These are phyloP conservation scores for Barnettozyma populi DNA, from an alignment of 805 yeast genomes.

Conservation along the genomic window DNA sequence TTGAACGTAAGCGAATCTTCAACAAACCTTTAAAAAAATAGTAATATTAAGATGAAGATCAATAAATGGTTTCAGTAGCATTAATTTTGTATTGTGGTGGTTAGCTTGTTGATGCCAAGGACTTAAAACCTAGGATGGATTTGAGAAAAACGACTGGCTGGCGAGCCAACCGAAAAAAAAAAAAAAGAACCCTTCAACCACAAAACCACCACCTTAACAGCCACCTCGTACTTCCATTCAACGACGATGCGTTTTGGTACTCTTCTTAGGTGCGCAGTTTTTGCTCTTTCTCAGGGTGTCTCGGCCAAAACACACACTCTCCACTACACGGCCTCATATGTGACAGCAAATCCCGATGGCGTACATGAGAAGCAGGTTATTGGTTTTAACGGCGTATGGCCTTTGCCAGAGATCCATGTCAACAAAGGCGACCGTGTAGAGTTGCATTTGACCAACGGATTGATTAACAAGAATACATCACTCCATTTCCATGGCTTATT, in stretches of 20 bases:
- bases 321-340: slow-evolving; percentile 55
- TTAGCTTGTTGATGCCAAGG: too few relatives aligned
- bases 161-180: neutral
- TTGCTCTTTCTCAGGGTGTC: slow-evolving; percentile 5
- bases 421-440: slow-evolving; percentile 58
- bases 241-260: neutral
- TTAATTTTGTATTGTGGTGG: too few relatives aligned
- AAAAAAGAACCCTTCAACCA: neutral
- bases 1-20: neutral
- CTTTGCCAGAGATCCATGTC: slow-evolving; percentile 63
- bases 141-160: neutral
- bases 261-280: neutral
- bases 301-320: slow-evolving; percentile 43
- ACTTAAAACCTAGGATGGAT: too few relatives aligned
- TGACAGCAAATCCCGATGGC: slow-evolving; percentile 65
- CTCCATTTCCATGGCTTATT: slow-evolving; percentile 78
- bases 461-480: slow-evolving; percentile 47
- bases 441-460: slow-evolving; percentile 57
- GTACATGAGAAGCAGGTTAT: slow-evolving; percentile 47
- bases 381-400: slow-evolving; percentile 70
- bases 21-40: neutral
- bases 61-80: neutral
- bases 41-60: too few relatives aligned
- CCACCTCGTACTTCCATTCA: neutral
- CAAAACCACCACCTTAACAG: neutral